Conservation (phyloP, 2,329 filamentous ascomycete species). For the Pseudopyricularia javanii region DNA sequence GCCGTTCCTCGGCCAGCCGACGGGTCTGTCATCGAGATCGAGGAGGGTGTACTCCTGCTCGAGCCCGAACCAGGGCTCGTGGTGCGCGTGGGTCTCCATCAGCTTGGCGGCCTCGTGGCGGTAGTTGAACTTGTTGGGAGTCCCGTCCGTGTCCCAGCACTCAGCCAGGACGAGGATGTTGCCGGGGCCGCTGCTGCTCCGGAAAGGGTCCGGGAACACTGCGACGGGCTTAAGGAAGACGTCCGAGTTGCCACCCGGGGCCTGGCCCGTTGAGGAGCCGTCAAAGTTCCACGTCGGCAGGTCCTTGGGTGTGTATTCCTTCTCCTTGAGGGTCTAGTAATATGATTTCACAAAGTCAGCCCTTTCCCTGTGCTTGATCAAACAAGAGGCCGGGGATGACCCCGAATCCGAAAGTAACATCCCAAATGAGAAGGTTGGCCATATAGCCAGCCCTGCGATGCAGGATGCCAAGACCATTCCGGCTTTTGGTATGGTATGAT, state of each 20-base stretch:
- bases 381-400: neutral
- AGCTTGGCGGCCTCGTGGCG: constrained; percentile 82
- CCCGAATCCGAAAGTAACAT: too few species aligned
- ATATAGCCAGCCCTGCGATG: too few species aligned
- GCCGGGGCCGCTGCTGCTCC: constrained; percentile 33
- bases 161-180: constrained; percentile 93
- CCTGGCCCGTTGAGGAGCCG: constrained; percentile 65
- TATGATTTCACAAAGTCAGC: neutral
- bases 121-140: constrained; percentile 98
- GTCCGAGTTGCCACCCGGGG: constrained; percentile 68
- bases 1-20: constrained; percentile 79
- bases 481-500: too few species aligned
- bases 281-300: constrained; percentile 71
- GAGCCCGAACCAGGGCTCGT: constrained; percentile 93
- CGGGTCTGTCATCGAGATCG: constrained; percentile 74
- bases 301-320: constrained; percentile 28
- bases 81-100: constrained; percentile 74
- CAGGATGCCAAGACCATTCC: too few species aligned
- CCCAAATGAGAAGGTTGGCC: too few species aligned
- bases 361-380: neutral
- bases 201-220: constrained; percentile 83
- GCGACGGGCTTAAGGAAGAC: constrained; percentile 29
- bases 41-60: constrained; percentile 97
- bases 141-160: constrained; percentile 88
- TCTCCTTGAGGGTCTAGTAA: constrained; percentile 7